These are phyloP conservation scores for Colletotrichum sansevieriae DNA, from an alignment of 2,329 filamentous ascomycete genomes.

Conservation along the genomic window DNA sequence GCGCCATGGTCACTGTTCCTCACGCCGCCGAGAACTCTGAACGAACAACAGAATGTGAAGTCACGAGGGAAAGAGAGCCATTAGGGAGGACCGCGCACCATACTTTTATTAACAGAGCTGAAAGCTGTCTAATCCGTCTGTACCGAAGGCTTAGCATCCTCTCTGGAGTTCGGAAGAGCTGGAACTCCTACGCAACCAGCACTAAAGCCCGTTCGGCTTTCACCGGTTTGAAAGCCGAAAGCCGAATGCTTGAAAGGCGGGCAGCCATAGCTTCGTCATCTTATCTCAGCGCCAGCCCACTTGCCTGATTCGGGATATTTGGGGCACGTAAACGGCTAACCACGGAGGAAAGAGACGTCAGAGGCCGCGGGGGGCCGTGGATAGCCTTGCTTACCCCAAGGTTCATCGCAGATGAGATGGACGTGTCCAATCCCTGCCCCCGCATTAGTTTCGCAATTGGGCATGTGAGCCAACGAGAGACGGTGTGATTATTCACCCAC, in stretches of 20 bases:
- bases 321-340: conserved; percentile 16
- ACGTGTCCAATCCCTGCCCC: not conserved
- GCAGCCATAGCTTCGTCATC: conserved; percentile 1
- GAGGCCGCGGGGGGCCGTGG: conserved; percentile 15
- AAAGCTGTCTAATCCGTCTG: conserved; percentile 3
- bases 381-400: conserved; percentile 35
- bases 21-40: no score
- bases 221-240: conserved; percentile 28
- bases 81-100: not conserved
- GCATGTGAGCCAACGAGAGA: conserved; percentile 37
- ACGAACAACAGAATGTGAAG: not conserved
- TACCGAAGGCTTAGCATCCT: not conserved
- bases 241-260: not conserved
- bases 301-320: conserved; percentile 5
- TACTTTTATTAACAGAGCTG: not conserved
- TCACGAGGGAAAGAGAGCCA: not conserved
- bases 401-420: conserved; percentile 4
- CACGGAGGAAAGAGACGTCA: conserved; percentile 14
- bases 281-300: conserved; percentile 10
- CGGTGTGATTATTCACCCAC: conserved; percentile 20
- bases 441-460: conserved; percentile 29
- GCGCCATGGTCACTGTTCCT: conserved; percentile 12
- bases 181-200: not conserved
- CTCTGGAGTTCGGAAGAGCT: not conserved
- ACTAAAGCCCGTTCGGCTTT: conserved; percentile 27